Evolutionary conservation across 1,284 basidiomycete genomes (phyloP).

Genomic region (Cryptococcus amylolentus): DNA sequence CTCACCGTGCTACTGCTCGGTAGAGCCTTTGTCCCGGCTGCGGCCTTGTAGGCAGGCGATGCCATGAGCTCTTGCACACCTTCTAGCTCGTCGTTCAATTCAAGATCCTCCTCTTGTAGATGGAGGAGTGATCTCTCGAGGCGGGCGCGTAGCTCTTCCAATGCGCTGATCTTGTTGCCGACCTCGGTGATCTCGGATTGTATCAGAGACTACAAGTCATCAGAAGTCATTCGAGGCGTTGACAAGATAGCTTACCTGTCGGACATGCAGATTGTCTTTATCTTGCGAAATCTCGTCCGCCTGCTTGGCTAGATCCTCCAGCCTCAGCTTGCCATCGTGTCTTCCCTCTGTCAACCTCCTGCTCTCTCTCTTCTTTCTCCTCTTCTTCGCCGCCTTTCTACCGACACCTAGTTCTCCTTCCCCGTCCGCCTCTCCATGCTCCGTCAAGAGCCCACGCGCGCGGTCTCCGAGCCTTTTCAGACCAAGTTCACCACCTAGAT

Average conservation of each 20-base stretch:
- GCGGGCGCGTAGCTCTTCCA: slow-evolving; percentile 75
- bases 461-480: slow-evolving; percentile 72
- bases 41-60: slow-evolving; percentile 50
- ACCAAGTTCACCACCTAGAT: slow-evolving; percentile 72
- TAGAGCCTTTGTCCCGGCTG: slow-evolving; percentile 40
- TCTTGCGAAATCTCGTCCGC: slow-evolving; percentile 78
- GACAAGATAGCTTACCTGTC: slow-evolving; percentile 58
- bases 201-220: slow-evolving; percentile 63
- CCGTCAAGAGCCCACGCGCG: slow-evolving; percentile 66
- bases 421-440: slow-evolving; percentile 47
- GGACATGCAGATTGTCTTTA: slow-evolving; percentile 83
- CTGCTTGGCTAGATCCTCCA: slow-evolving; percentile 76
- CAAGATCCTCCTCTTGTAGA: slow-evolving; percentile 90
- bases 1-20: slow-evolving; percentile 17
- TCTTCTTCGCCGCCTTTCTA: slow-evolving; percentile 55
- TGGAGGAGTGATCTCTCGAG: slow-evolving; percentile 79
- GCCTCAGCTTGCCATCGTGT: slow-evolving; percentile 65
- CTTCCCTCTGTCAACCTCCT: slow-evolving; percentile 64
- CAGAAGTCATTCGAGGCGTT: slow-evolving; percentile 4
- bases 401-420: slow-evolving; percentile 40
- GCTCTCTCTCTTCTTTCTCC: slow-evolving; percentile 60
- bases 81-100: slow-evolving; percentile 88
- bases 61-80: slow-evolving; percentile 79
- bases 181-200: slow-evolving; percentile 83
- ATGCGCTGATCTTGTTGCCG: slow-evolving; percentile 76